A percentile compares a stretch with the other conserved stretches of the same genome.
These are phyloP conservation scores for Nemania bipapillata DNA, from an alignment of 2,329 filamentous ascomycete genomes.

Conservation along the genomic window DNA sequence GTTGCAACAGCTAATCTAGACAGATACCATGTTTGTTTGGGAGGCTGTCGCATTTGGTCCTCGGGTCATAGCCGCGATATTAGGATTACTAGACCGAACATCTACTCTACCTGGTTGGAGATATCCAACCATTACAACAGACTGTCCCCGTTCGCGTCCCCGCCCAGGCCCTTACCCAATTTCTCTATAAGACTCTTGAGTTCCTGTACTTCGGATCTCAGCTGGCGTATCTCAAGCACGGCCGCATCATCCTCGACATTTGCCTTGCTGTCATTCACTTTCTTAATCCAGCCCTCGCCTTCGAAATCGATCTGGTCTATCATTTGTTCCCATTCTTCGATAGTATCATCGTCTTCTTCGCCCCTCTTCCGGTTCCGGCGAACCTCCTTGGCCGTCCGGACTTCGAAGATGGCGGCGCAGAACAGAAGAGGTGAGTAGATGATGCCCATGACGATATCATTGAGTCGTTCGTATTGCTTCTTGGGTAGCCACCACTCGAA, in stretches of 20 bases:
- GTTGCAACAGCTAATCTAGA: too few species aligned
- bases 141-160: conserved; percentile 38
- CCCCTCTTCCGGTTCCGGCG: conserved; percentile 78
- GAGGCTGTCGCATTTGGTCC: neutral
- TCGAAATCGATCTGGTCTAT: conserved; percentile 79
- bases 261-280: conserved; percentile 77
- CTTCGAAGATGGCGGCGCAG: conserved; percentile 78
- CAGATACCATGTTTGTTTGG: too few species aligned
- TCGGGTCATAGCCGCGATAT: neutral
- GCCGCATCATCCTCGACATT: conserved; percentile 84
- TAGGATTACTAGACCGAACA: neutral
- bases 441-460: conserved; percentile 86
- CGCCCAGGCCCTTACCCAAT: conserved; percentile 39
- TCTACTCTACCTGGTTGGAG: neutral
- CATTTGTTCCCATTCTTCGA: conserved; percentile 94
- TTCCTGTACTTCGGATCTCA: conserved; percentile 68
- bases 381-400: conserved; percentile 72
- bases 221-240: conserved; percentile 72
- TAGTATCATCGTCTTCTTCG: conserved; percentile 87
- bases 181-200: conserved; percentile 62
- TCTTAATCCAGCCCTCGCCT: conserved; percentile 84
- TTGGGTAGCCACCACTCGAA: conserved; percentile 97
- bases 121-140: conserved; percentile 28
- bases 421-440: conserved; percentile 87
- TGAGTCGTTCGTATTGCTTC: conserved; percentile 78